phyloP scores from a whole-genome alignment of 371 early-diverging fungal species.

The Cokeromyces recurvatus region DNA sequence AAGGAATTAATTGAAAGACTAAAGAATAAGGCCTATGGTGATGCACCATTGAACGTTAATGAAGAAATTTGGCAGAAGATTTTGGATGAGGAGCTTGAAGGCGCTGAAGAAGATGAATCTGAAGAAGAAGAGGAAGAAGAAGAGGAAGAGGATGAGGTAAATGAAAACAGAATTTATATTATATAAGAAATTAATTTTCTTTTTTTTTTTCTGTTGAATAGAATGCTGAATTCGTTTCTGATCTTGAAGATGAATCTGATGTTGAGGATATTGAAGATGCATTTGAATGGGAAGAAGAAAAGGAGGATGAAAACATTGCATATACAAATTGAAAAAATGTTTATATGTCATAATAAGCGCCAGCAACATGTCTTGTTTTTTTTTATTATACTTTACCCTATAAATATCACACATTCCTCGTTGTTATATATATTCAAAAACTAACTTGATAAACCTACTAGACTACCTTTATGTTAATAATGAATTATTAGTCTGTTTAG shows the following conservation, averaged over 20 bases:
- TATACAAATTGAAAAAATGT: too few relatives aligned
- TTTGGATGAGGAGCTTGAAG: conserved; percentile 62
- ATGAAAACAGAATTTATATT: too few relatives aligned
- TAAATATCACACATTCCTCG: too few relatives aligned
- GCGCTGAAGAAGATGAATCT: conserved; percentile 68
- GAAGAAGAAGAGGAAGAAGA: conserved; percentile 68
- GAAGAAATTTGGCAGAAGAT: conserved; percentile 83
- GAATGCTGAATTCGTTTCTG: conserved; percentile 28
- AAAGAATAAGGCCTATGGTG: conserved; percentile 90
- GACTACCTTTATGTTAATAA: too few relatives aligned
- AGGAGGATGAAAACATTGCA: too few relatives aligned
- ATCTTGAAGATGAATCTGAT: conserved; percentile 34
- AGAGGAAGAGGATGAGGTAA: conserved; percentile 50
- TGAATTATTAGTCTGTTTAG: too few relatives aligned
- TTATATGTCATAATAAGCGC: too few relatives aligned
- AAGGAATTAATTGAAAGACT: conserved; percentile 96
- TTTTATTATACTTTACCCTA: too few relatives aligned
- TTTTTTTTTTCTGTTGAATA: background rate
- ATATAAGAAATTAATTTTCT: conserved; percentile 5
- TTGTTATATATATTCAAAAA: too few relatives aligned
- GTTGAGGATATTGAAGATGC: conserved; percentile 32
- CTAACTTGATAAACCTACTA: too few relatives aligned
- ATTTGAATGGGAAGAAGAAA: conserved; percentile 31
- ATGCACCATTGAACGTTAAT: conserved; percentile 88
- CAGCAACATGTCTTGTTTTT: too few relatives aligned